Conservation (phyloP, 164 flowering plant species). For the Platanus orientalis region DNA sequence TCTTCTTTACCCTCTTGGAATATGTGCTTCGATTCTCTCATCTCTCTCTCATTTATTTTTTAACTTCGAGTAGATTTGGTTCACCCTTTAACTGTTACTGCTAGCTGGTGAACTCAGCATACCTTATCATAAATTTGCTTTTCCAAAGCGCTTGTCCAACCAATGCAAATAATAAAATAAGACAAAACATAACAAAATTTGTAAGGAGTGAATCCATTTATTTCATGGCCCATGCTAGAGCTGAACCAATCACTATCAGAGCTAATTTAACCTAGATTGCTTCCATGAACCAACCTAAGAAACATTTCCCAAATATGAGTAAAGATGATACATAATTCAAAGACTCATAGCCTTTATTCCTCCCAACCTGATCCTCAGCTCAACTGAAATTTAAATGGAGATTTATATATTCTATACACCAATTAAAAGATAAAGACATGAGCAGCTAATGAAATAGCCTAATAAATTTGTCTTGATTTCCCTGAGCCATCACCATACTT, state of each 20-base stretch:
- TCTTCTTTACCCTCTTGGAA: conserved; percentile 27
- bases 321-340: conserved; percentile 12
- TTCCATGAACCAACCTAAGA: conserved; percentile 12
- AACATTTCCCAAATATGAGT: conserved; percentile 8
- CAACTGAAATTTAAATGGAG: conserved; percentile 9
- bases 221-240: conserved; percentile 16
- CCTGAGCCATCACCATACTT: background rate
- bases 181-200: conserved; percentile 1
- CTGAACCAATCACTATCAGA: conserved; percentile 11
- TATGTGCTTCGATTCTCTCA: conserved; percentile 9
- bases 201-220: background rate
- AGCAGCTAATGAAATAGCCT: background rate
- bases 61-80: conserved; percentile 15
- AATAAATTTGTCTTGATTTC: background rate
- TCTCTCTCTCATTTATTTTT: background rate
- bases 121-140: conserved; percentile 1
- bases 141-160: background rate
- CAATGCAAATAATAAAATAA: background rate
- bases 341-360: conserved; percentile 22
- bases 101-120: too few species aligned
- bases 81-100: background rate
- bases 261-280: background rate
- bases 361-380: conserved; percentile 2
- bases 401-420: conserved; percentile 21
- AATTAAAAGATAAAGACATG: conserved; percentile 18